Conservation (phyloP, 106 monocot genomes). For the Acorus calamus region DNA sequence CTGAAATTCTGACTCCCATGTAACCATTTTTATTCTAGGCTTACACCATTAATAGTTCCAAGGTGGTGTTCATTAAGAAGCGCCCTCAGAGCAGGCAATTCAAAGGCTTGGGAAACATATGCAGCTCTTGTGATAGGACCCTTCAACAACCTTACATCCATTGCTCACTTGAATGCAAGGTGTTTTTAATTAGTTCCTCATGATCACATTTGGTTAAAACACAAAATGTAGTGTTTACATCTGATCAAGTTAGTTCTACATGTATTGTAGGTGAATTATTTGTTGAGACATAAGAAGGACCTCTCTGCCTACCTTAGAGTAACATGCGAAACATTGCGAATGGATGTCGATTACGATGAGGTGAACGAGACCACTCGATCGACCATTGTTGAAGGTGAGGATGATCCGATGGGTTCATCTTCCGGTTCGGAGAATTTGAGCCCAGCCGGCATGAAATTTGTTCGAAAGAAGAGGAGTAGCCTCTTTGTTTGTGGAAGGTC, state of each 20-base stretch:
- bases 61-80: conserved; percentile 95
- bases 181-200: conserved; percentile 1
- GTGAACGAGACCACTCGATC: conserved; percentile 62
- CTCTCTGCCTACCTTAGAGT: conserved; percentile 47
- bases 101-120: conserved; percentile 84
- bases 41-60: conserved; percentile 89
- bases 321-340: conserved; percentile 46
- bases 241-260: background rate
- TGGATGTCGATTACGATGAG: conserved; percentile 19
- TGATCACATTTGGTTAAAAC: background rate
- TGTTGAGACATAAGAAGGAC: conserved; percentile 64
- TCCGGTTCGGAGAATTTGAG: conserved; percentile 80
- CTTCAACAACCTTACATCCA: conserved; percentile 93
- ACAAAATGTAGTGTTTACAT: too few relatives aligned
- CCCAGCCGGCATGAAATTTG: conserved; percentile 26
- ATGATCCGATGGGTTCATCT: conserved; percentile 41
- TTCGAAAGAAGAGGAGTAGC: conserved; percentile 47
- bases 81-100: conserved; percentile 84
- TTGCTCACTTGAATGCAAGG: conserved; percentile 96
- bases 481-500: conserved; percentile 45
- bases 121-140: conserved; percentile 87
- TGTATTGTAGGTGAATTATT: conserved; percentile 59
- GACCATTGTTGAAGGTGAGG: conserved; percentile 55
- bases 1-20: too few relatives aligned
- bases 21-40: conserved; percentile 24